Base-by-base conservation (phyloP, 805 yeast species). In the Candida coquimbonensis region DNA sequence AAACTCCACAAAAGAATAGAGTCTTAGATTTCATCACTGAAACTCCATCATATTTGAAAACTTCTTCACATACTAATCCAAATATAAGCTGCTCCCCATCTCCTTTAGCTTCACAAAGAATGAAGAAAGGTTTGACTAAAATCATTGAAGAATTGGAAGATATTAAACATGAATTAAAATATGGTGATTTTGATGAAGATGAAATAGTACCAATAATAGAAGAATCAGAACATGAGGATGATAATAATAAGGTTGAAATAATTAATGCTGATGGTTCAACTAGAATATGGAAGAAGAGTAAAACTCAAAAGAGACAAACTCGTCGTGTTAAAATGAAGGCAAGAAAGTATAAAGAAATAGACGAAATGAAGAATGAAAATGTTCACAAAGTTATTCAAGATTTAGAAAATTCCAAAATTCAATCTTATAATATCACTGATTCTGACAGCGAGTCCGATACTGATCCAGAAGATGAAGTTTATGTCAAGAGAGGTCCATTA, bases 11-110 rank as follows among this genome's bases (percentile, higher is more conserved):
- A 36, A 50, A 44, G 39, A 48, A 44, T 38, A 16, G 24, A 4
- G 42, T 46, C 9, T 19, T 42, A 4, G 21, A 44, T 24, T 35
- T 37, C 25, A 26, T 32, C 9, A 17, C 31, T 31, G 59, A 57
- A n/a, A 73, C 78, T 7, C 79, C 79, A 0, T 68, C 75, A 4
- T 77, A 77, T 9, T 54, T 74, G 34, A 72, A 45, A 43, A 36
- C 49, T 4, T 39, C 40, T 5, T 26, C 39, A 9, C 26, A 27
- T 1, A 17, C 33, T 5, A 43, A 43, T 26, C 31, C 33, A 5
- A 32, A 44, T 13, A 38, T 44, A 13, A 38, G 57, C 4, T 43
- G 53, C 12, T 56, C 61, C 1, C 61, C 62, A 5, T 63, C 67
- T 3, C 67, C 67, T 13, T 43, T 60, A 19, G 59, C 59, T 3